Evolutionary conservation across 2,329 filamentous ascomycete species (phyloP).

Genomic region (Metarhizium brunneum): DNA sequence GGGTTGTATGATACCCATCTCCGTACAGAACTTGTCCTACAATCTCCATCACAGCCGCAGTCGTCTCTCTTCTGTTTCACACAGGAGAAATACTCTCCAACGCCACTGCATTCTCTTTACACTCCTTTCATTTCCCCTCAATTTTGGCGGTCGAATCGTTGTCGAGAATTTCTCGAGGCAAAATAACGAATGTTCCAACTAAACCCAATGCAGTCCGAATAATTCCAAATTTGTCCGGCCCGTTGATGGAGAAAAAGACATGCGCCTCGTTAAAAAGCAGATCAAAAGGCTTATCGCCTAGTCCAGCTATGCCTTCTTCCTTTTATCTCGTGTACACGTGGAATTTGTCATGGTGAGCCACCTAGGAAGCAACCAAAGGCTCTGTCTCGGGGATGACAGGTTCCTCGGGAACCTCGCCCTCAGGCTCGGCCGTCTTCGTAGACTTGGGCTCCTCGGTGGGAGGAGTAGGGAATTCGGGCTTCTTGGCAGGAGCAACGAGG

Average conservation of each 20-base stretch:
- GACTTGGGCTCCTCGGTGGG: slow-evolving; percentile 26
- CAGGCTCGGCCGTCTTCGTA: slow-evolving; percentile 11
- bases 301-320: slow-evolving; percentile 15
- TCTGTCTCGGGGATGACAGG: slow-evolving; percentile 18
- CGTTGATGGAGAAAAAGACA: slow-evolving; percentile 15
- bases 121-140: slow-evolving; percentile 8
- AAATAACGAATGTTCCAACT: slow-evolving; percentile 13
- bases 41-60: neutral
- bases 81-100: neutral
- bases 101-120: neutral
- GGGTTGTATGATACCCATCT: neutral
- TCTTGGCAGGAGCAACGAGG: slow-evolving; percentile 13
- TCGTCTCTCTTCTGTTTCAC: neutral
- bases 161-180: neutral
- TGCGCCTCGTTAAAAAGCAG: slow-evolving; percentile 20
- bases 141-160: slow-evolving; percentile 7
- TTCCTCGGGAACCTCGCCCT: slow-evolving; percentile 16
- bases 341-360: slow-evolving; percentile 14
- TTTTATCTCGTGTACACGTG: slow-evolving; percentile 18
- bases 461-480: slow-evolving; percentile 25
- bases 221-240: slow-evolving; percentile 16
- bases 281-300: slow-evolving; percentile 15
- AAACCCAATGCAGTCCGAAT: slow-evolving; percentile 14
- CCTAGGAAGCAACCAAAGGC: slow-evolving; percentile 21
- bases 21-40: neutral